These are phyloP conservation scores for Cryomyces minteri DNA, from an alignment of 495 filamentous ascomycete genomes.

Conservation along the genomic window DNA sequence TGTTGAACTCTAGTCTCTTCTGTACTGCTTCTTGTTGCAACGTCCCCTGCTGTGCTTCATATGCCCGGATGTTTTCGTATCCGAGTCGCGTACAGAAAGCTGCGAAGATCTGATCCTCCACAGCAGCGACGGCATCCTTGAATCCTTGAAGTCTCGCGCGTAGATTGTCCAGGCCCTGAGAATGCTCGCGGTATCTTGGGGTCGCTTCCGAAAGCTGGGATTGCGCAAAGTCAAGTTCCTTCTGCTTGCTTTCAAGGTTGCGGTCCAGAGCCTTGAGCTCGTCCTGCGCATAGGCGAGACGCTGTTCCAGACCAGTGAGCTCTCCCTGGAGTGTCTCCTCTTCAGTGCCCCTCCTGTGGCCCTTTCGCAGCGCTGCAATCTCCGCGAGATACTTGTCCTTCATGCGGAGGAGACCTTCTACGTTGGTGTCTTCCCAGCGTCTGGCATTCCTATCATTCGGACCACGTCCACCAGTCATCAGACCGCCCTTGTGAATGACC, in stretches of 20 bases:
- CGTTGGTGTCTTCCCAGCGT: conserved; percentile 75
- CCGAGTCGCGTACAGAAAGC: conserved; percentile 76
- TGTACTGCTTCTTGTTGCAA: conserved; percentile 74
- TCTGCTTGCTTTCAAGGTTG: conserved; percentile 71
- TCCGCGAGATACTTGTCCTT: conserved; percentile 56
- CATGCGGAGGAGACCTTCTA: conserved; percentile 56
- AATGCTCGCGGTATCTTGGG: conserved; percentile 60
- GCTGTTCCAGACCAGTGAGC: conserved; percentile 64
- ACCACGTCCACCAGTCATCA: conserved; percentile 88
- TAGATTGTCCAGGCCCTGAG: conserved; percentile 45
- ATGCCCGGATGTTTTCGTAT: conserved; percentile 77
- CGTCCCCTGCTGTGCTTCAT: conserved; percentile 82
- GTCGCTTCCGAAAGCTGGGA: conserved; percentile 52
- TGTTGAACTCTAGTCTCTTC: conserved; percentile 69
- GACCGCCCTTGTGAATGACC: conserved; percentile 90
- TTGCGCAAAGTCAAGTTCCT: conserved; percentile 56
- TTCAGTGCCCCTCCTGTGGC: conserved; percentile 48
- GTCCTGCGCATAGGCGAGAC: conserved; percentile 46
- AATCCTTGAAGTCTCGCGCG: conserved; percentile 45
- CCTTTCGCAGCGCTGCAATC: conserved; percentile 55
- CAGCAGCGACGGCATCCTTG: conserved; percentile 57
- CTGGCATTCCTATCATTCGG: conserved; percentile 51
- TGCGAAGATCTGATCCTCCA: conserved; percentile 78
- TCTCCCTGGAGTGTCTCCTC: conserved; percentile 73
- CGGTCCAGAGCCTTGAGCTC: conserved; percentile 69